Evolutionary conservation across 2,329 filamentous ascomycete genomes (phyloP).

Genomic region (Xylariomycetidae sp.): DNA sequence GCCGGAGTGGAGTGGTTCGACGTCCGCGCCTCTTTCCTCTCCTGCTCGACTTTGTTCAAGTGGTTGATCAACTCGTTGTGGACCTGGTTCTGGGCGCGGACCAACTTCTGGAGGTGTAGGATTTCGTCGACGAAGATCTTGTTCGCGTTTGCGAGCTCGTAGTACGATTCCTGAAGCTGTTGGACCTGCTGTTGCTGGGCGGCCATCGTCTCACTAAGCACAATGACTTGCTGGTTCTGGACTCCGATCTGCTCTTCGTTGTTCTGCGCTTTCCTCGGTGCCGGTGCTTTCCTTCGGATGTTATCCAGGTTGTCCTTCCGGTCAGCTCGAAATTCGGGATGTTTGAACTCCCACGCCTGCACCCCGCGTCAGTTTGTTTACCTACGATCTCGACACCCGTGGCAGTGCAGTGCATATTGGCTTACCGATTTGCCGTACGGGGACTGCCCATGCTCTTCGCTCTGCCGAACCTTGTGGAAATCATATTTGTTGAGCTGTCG

Average conservation of each 20-base stretch:
- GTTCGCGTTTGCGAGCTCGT: slow-evolving; percentile 64
- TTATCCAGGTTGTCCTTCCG: slow-evolving; percentile 96
- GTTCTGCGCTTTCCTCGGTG: slow-evolving; percentile 67
- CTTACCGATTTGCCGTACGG: slow-evolving; percentile 73
- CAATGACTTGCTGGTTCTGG: slow-evolving; percentile 79
- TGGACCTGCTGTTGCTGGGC: slow-evolving; percentile 92
- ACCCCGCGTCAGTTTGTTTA: slow-evolving; percentile 23
- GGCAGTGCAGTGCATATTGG: slow-evolving; percentile 10
- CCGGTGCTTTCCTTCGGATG: slow-evolving; percentile 90
- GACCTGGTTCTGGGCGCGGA: slow-evolving; percentile 52
- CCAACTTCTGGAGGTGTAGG: slow-evolving; percentile 52
- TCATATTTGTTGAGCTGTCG: slow-evolving; percentile 75
- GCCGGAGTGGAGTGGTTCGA: slow-evolving; percentile 32
- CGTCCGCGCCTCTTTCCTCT: slow-evolving; percentile 35
- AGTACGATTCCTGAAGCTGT: slow-evolving; percentile 76
- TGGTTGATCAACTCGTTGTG: slow-evolving; percentile 53
- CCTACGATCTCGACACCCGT: not conserved
- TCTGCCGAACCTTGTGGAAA: slow-evolving; percentile 86
- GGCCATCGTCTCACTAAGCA: slow-evolving; percentile 80
- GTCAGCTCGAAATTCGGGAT: slow-evolving; percentile 91
- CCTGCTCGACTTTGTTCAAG: slow-evolving; percentile 43
- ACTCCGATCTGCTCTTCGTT: slow-evolving; percentile 63
- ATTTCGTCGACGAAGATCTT: slow-evolving; percentile 58
- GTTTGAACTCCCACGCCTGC: slow-evolving; percentile 93
- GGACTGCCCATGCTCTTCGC: slow-evolving; percentile 76